Conservation (phyloP, 306 rosid genomes). For the Medicago ruthenica region DNA sequence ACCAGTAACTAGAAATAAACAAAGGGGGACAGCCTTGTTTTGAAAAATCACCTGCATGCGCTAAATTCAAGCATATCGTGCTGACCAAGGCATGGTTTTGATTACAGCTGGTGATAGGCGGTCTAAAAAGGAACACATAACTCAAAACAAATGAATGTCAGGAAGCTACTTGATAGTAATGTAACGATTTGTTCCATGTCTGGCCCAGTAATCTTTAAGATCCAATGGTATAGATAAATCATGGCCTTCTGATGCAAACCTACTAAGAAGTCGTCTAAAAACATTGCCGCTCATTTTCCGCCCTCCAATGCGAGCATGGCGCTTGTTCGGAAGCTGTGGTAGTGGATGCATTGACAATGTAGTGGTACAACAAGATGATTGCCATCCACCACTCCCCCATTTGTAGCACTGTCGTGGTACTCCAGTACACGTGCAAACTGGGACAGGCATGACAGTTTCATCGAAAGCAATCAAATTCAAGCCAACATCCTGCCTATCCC, state of each 20-base stretch:
- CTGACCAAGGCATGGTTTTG: constrained; percentile 40
- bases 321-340: constrained; percentile 96
- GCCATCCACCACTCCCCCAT: constrained; percentile 99
- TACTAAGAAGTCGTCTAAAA: constrained; percentile 88
- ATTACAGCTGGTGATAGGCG: constrained; percentile 24
- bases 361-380: constrained; percentile 95
- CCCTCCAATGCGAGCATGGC: constrained; percentile 89
- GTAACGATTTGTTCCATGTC: constrained; percentile 97
- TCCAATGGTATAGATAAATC: constrained; percentile 82
- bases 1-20: constrained; percentile 41
- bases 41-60: constrained; percentile 40
- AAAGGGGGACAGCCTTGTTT: constrained; percentile 31
- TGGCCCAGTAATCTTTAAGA: constrained; percentile 92
- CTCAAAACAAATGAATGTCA: constrained; percentile 29
- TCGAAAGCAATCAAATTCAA: constrained; percentile 85
- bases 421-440: constrained; percentile 95
- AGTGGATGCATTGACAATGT: constrained; percentile 89
- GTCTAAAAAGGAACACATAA: constrained; percentile 38
- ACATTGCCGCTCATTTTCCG: constrained; percentile 98
- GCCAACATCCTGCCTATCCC: constrained; percentile 90
- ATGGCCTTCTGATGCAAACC: constrained; percentile 86
- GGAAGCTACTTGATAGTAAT: constrained; percentile 82
- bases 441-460: constrained; percentile 88
- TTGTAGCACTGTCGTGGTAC: constrained; percentile 88
- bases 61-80: constrained; percentile 41